These are phyloP conservation scores for Colletotrichum shisoi DNA, from an alignment of 2,329 filamentous ascomycete species.

Conservation along the genomic window DNA sequence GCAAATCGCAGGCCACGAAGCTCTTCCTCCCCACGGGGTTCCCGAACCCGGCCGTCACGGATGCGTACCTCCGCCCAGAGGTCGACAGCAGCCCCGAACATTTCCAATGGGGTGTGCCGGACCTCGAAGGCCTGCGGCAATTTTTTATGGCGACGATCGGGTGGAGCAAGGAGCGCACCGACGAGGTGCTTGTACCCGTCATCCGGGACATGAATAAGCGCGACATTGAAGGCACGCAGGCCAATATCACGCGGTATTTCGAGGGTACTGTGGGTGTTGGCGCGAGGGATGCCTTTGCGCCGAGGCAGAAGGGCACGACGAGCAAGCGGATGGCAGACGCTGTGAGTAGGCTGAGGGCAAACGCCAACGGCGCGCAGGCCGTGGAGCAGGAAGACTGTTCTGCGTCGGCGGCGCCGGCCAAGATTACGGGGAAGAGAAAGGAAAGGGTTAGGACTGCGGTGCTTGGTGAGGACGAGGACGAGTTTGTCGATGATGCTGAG, in stretches of 20 bases:
- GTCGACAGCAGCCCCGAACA: constrained; percentile 79
- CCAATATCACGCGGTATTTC: constrained; percentile 95
- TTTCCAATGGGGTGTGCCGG: constrained; percentile 96
- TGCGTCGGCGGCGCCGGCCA: constrained; percentile 1
- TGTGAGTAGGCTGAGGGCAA: constrained; percentile 70
- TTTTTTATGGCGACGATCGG: constrained; percentile 94
- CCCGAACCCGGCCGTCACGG: constrained; percentile 77
- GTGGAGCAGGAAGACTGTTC: constrained; percentile 1
- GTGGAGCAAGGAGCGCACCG: constrained; percentile 89
- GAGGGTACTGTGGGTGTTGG: constrained; percentile 76
- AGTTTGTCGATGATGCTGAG: constrained; percentile 15
- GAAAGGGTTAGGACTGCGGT: constrained; percentile 10
- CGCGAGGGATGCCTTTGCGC: constrained; percentile 72
- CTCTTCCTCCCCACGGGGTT: constrained; percentile 85
- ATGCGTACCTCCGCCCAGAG: constrained; percentile 85
- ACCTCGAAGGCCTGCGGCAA: constrained; percentile 81
- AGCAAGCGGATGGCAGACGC: constrained; percentile 82
- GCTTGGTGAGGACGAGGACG: constrained; percentile 20
- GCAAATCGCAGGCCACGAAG: constrained; percentile 78
- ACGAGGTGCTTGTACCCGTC: constrained; percentile 94
- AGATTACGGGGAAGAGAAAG: constrained; percentile 35
- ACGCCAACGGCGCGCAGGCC: constrained; percentile 50
- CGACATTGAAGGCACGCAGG: constrained; percentile 88
- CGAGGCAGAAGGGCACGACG: constrained; percentile 68
- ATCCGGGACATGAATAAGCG: constrained; percentile 94